Evolutionary conservation across 2,329 filamentous ascomycete species (phyloP).

Genomic region (Cyclaneusma minus): DNA sequence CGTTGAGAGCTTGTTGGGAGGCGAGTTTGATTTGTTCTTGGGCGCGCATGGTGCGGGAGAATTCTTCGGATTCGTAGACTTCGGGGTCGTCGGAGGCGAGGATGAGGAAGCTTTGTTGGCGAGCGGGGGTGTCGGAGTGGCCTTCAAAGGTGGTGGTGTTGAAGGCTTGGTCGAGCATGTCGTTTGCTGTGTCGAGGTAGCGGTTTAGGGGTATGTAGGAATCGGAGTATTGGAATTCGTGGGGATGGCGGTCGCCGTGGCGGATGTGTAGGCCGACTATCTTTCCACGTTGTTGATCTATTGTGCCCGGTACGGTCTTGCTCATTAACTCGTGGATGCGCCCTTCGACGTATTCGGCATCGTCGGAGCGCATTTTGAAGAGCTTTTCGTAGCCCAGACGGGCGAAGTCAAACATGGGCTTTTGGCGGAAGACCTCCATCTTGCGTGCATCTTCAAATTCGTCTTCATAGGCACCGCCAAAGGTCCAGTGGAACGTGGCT

Average conservation of each 20-base stretch:
- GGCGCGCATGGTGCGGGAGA: slow-evolving; percentile 41
- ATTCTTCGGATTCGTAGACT: slow-evolving; percentile 51
- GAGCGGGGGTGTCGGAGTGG: slow-evolving; percentile 20
- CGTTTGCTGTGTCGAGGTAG: slow-evolving; percentile 45
- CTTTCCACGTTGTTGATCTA: slow-evolving; percentile 30
- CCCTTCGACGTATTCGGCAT: slow-evolving; percentile 45
- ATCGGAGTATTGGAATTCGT: slow-evolving; percentile 60
- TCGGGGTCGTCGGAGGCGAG: slow-evolving; percentile 72
- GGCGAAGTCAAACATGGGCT: slow-evolving; percentile 51
- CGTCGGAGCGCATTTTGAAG: slow-evolving; percentile 52
- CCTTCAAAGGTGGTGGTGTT: slow-evolving; percentile 24
- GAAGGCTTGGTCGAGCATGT: slow-evolving; percentile 34
- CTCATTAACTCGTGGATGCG: slow-evolving; percentile 40
- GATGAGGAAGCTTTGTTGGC: slow-evolving; percentile 32
- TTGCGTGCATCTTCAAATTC: slow-evolving; percentile 33
- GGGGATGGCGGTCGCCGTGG: slow-evolving; percentile 63
- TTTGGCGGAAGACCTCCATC: slow-evolving; percentile 33
- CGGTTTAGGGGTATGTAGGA: slow-evolving; percentile 63
- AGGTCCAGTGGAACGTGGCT: slow-evolving; percentile 47
- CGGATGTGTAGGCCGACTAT: slow-evolving; percentile 64
- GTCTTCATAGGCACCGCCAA: slow-evolving; percentile 42
- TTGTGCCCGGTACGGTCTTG: slow-evolving; percentile 26
- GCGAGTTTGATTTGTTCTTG: slow-evolving; percentile 67
- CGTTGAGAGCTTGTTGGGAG: slow-evolving; percentile 37
- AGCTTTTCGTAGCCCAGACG: slow-evolving; percentile 57